A percentile compares a stretch with the other conserved stretches of the same genome.
These are phyloP conservation scores for Kernera saxatilis DNA, from an alignment of 345 rosid species.

Conservation along the genomic window DNA sequence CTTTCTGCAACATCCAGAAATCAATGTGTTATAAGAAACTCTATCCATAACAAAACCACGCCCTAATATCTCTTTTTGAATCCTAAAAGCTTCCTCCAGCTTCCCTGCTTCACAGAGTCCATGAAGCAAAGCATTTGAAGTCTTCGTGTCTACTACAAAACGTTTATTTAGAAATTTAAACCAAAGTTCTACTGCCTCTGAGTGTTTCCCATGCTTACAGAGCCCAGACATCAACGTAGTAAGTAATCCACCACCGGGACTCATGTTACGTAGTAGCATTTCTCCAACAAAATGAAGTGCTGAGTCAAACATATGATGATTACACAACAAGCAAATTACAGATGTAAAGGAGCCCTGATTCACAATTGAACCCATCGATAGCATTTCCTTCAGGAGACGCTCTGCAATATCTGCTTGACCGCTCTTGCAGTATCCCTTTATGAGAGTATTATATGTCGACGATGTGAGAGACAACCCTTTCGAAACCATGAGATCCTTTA, in stretches of 20 bases:
- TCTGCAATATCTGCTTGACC: constrained; percentile 49
- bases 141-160: constrained; percentile 36
- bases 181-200: constrained; percentile 61
- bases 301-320: constrained; percentile 41
- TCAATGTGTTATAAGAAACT: constrained; percentile 55
- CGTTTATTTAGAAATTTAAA: constrained; percentile 43
- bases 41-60: constrained; percentile 50
- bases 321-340: constrained; percentile 50
- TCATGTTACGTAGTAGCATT: constrained; percentile 60
- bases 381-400: constrained; percentile 54
- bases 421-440: constrained; percentile 52
- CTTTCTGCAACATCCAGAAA: constrained; percentile 48
- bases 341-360: constrained; percentile 55
- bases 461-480: constrained; percentile 59
- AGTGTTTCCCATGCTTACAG: constrained; percentile 50
- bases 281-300: constrained; percentile 46
- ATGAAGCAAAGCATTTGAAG: constrained; percentile 75
- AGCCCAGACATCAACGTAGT: constrained; percentile 56
- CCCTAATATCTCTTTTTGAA: constrained; percentile 48
- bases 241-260: constrained; percentile 58
- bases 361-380: constrained; percentile 41
- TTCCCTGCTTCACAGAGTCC: constrained; percentile 65
- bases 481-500: constrained; percentile 56
- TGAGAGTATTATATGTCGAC: constrained; percentile 61
- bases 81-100: constrained; percentile 45